Percentiles rank a stretch among this genome's conserved stretches.
Conservation (phyloP, 1,139 yeast genomes). For the Scheffersomyces quercinus region DNA sequence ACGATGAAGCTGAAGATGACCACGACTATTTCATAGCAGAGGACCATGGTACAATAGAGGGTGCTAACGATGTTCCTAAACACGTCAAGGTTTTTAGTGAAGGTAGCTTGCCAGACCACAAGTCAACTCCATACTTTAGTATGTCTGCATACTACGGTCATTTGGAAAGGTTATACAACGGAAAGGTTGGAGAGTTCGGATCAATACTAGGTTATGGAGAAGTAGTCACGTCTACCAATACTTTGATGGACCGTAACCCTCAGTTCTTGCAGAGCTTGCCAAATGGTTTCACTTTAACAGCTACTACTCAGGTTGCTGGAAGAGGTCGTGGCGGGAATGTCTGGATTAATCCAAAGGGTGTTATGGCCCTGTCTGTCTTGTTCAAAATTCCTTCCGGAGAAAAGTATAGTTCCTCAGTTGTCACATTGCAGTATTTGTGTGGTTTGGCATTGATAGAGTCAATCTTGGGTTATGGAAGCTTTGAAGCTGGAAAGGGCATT, state of each 20-base stretch:
- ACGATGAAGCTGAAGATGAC: conserved; percentile 28
- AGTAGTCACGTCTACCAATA: conserved; percentile 85
- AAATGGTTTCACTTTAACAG: conserved; percentile 69
- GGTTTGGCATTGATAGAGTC: conserved; percentile 85
- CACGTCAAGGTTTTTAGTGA: conserved; percentile 49
- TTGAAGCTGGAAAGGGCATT: conserved; percentile 36
- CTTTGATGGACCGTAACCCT: conserved; percentile 74
- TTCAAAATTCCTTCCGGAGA: conserved; percentile 59
- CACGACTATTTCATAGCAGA: conserved; percentile 20
- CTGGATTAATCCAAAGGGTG: conserved; percentile 95
- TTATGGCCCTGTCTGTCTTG: conserved; percentile 76
- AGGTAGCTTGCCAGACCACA: conserved; percentile 44
- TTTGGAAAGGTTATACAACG: conserved; percentile 34
- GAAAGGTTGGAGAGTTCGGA: conserved; percentile 51
- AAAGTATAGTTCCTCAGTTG: conserved; percentile 43
- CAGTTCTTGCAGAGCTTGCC: conserved; percentile 60
- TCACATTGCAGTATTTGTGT: conserved; percentile 83
- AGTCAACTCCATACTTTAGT: conserved; percentile 72
- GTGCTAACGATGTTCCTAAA: conserved; percentile 56
- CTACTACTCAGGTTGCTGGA: conserved; percentile 85
- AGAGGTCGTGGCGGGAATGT: conserved; percentile 93
- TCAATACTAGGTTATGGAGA: conserved; percentile 73
- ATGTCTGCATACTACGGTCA: conserved; percentile 53
- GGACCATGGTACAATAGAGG: conserved; percentile 31
- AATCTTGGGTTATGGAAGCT: conserved; percentile 58